phyloP scores from a whole-genome alignment of 768 basidiomycete genomes.

The Pleurotus djamor region DNA sequence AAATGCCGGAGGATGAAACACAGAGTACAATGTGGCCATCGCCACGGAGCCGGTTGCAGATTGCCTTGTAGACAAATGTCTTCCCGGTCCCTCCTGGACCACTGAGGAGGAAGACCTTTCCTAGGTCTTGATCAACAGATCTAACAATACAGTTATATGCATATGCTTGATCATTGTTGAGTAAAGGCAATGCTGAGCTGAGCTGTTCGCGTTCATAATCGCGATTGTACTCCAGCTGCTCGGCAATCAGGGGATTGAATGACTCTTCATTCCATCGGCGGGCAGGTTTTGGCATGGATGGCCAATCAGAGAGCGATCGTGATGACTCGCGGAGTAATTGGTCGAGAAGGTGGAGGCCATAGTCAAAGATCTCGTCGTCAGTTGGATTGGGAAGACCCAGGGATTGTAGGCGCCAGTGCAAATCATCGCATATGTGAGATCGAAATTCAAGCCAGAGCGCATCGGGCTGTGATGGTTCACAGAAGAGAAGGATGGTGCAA shows the following conservation, averaged over 20 bases:
- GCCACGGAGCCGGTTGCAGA: conserved; percentile 20
- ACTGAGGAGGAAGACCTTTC: conserved; percentile 35
- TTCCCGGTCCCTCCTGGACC: conserved; percentile 45
- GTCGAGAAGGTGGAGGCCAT: conserved; percentile 39
- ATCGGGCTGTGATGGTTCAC: conserved; percentile 27
- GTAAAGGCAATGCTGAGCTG: neutral
- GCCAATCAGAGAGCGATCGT: conserved; percentile 16
- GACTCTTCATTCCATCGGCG: conserved; percentile 19
- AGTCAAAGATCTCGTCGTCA: conserved; percentile 31
- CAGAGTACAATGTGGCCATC: conserved; percentile 34
- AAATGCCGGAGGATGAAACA: conserved; percentile 49
- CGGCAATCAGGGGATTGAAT: conserved; percentile 25
- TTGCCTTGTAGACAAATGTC: conserved; percentile 39
- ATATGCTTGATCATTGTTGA: conserved; percentile 28
- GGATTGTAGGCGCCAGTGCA: conserved; percentile 17
- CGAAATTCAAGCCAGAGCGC: conserved; percentile 32
- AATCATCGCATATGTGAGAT: conserved; percentile 37
- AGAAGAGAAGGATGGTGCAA: conserved; percentile 32
- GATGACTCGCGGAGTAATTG: conserved; percentile 19
- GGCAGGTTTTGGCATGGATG: conserved; percentile 26
- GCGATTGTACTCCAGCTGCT: conserved; percentile 28
- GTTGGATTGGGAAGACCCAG: conserved; percentile 12
- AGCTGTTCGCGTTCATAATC: neutral
- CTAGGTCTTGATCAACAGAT: conserved; percentile 17
- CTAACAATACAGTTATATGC: conserved; percentile 25